Evolutionary conservation across 2,329 filamentous ascomycete genomes (phyloP), one percentile per base, ranked within the genome.

Genomic region (Calonectria leucothoes): DNA sequence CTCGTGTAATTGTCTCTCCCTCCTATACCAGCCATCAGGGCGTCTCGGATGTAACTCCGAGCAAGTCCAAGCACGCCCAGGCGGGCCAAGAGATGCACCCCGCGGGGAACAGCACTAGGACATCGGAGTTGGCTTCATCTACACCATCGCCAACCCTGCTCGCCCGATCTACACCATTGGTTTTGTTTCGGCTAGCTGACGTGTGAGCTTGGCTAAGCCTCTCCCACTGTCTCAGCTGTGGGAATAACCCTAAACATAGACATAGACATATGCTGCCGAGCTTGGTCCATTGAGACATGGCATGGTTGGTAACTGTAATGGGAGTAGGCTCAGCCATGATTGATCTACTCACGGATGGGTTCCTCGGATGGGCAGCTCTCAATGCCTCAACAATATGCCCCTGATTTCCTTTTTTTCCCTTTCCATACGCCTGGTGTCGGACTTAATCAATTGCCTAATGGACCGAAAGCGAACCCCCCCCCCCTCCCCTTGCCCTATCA

Each of bases 221-320:
- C 55, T n/a, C 8, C 55, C n/a, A 6, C 27, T 37, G 33, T 35
- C 55, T 39, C 55, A 39, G 31, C 17, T 23, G 33, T 8, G 33
- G 35, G 55, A 61, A 61, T 61, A 61, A 61, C 33, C 55, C 55
- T 61, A 61, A 61, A 61, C 6, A 61, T 61, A 61, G 33, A 61
- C 55, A 61, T 39, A 39, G n/a, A n/a, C n/a, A n/a, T n/a, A n/a
- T n/a, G n/a, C n/a, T 37, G 55, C 55, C 17, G 14, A 39, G 29
- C 52, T 45, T 45, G 42, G 23, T 45, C 7, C n/a, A 5, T 45
- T 45, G 42, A 11, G n/a, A 5, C 42, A 45, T 20, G 17, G 7
- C n/a, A 39, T 37, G 10, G 7, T 39, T 59, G n/a, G 25, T 17
- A n/a, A 33, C 20, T 31, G 31, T 27, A 37, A 35, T 23, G 55